Evolutionary conservation across 2,329 filamentous ascomycete species (phyloP).

Genomic region (Fusarium sterilihyphosum): DNA sequence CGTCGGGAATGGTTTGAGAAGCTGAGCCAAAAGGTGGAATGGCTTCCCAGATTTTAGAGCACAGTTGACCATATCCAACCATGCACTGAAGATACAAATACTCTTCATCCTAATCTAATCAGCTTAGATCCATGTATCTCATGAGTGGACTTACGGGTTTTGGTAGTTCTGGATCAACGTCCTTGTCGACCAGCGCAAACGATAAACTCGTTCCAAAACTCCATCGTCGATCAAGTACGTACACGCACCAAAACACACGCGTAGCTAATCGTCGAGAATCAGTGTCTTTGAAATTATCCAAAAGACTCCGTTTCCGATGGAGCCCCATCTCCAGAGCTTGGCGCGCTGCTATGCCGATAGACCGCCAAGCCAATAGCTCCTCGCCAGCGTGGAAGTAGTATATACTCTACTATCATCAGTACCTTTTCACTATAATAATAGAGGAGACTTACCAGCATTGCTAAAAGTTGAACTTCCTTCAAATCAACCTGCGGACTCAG

Average conservation of each 20-base stretch:
- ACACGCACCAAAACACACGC: slow-evolving; percentile 61
- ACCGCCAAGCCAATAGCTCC: slow-evolving; percentile 59
- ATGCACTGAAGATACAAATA: slow-evolving; percentile 57
- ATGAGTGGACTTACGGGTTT: slow-evolving; percentile 48
- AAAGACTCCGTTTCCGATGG: slow-evolving; percentile 56
- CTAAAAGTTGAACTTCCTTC: slow-evolving; percentile 48
- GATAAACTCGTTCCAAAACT: slow-evolving; percentile 62
- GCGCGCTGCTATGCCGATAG: slow-evolving; percentile 58
- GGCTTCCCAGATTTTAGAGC: slow-evolving; percentile 58
- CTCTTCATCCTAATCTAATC: slow-evolving; percentile 39
- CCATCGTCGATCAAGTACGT: slow-evolving; percentile 62
- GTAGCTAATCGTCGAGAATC: slow-evolving; percentile 46
- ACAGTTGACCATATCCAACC: slow-evolving; percentile 58
- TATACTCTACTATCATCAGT: slow-evolving; percentile 44
- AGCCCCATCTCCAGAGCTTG: slow-evolving; percentile 60
- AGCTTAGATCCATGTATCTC: rapidly evolving
- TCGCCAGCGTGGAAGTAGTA: slow-evolving; percentile 59
- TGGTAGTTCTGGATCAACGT: slow-evolving; percentile 59
- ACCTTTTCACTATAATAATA: rapidly evolving
- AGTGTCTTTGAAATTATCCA: slow-evolving; percentile 50
- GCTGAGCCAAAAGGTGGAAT: slow-evolving; percentile 51
- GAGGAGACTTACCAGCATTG: slow-evolving; percentile 41
- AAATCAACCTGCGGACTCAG: slow-evolving; percentile 45
- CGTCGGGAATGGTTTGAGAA: slow-evolving; percentile 49
- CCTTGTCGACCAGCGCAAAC: slow-evolving; percentile 58